Evolutionary conservation across 495 filamentous ascomycete genomes (phyloP).

Genomic region (Platismatia glauca): DNA sequence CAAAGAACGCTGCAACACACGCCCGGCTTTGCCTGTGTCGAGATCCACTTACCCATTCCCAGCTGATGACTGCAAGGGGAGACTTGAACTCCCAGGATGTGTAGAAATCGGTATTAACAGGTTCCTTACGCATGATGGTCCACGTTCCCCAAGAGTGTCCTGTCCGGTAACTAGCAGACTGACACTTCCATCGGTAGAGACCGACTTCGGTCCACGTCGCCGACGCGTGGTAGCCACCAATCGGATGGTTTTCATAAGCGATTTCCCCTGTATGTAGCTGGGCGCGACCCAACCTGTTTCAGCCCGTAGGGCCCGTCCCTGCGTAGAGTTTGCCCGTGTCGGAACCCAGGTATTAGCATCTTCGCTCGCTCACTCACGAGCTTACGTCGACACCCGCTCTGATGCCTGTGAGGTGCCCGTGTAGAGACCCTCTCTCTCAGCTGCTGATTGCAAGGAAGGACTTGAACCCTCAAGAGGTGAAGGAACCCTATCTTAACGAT

Average conservation of each 20-base stretch:
- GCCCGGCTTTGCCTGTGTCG: not conserved
- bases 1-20: not conserved
- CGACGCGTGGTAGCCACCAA: not conserved
- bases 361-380: too few relatives aligned
- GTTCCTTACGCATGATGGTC: not conserved
- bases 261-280: too few relatives aligned
- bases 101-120: not conserved
- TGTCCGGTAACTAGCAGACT: not conserved
- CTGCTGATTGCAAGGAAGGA: not conserved
- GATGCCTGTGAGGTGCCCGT: too few relatives aligned
- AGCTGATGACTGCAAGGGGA: slow-evolving; percentile 5
- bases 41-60: not conserved
- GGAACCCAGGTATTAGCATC: too few relatives aligned
- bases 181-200: not conserved
- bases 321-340: too few relatives aligned
- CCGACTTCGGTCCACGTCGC: not conserved
- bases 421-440: not conserved
- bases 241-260: too few relatives aligned
- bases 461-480: not conserved
- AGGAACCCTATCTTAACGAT: too few relatives aligned
- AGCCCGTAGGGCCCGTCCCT: too few relatives aligned
- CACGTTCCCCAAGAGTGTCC: not conserved
- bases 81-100: slow-evolving; percentile 6
- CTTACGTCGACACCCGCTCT: too few relatives aligned
- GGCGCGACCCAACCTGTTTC: too few relatives aligned